These are phyloP conservation scores for Phytophthora foliorum DNA, from an alignment of 352 stramenopile species.

Conservation along the genomic window DNA sequence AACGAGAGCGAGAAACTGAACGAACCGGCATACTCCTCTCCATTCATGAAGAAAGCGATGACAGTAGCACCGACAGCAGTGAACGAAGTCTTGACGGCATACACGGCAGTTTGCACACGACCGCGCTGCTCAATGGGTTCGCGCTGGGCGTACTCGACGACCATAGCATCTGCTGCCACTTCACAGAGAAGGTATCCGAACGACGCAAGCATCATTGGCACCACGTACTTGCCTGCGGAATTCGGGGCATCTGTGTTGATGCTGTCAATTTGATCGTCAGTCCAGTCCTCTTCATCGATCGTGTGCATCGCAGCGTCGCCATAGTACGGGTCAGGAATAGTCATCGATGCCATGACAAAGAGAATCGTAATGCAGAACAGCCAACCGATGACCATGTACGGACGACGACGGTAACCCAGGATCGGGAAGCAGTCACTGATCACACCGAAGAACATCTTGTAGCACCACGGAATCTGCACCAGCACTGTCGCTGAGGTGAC, in stretches of 20 bases:
- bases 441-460: slow-evolving; percentile 66
- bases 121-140: slow-evolving; percentile 58
- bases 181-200: slow-evolving; percentile 69
- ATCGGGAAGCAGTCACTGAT: slow-evolving; percentile 68
- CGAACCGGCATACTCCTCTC: slow-evolving; percentile 50
- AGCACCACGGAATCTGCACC: slow-evolving; percentile 60
- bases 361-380: slow-evolving; percentile 47
- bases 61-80: slow-evolving; percentile 47
- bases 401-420: slow-evolving; percentile 53
- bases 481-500: slow-evolving; percentile 51
- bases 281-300: slow-evolving; percentile 48
- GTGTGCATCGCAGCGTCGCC: slow-evolving; percentile 44
- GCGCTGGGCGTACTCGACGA: slow-evolving; percentile 64
- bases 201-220: slow-evolving; percentile 66
- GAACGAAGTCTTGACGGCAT: slow-evolving; percentile 53
- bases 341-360: slow-evolving; percentile 50
- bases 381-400: slow-evolving; percentile 68
- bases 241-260: slow-evolving; percentile 43
- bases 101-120: slow-evolving; percentile 56
- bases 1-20: slow-evolving; percentile 59
- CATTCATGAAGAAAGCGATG: slow-evolving; percentile 61
- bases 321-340: slow-evolving; percentile 50
- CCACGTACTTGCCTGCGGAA: slow-evolving; percentile 50
- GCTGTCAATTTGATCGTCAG: slow-evolving; percentile 34
- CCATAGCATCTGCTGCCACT: slow-evolving; percentile 62